Conservation (phyloP, 2,329 filamentous ascomycete species). For the Botrytis deweyae region DNA sequence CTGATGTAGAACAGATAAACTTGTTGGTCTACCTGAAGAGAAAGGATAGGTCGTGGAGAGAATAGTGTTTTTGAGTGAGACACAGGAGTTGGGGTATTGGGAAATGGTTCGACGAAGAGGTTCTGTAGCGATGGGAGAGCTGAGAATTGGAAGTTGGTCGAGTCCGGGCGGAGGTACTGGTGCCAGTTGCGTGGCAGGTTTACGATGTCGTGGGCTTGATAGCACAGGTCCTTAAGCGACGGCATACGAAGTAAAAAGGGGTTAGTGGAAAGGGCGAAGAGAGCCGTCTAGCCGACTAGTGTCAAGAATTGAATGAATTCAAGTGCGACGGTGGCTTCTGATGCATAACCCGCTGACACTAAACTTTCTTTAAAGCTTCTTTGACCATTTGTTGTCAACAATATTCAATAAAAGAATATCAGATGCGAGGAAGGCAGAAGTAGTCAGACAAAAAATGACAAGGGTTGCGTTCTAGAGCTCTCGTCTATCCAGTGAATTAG, state of each 20-base stretch:
- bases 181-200: not conserved
- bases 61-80: too few species aligned
- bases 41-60: not conserved
- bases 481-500: not conserved
- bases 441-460: slow-evolving; percentile 6
- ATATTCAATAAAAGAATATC: not conserved
- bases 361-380: not conserved
- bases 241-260: not conserved
- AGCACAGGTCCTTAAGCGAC: not conserved
- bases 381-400: not conserved
- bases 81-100: not conserved
- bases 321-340: not conserved
- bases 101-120: not conserved
- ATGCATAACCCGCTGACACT: not conserved
- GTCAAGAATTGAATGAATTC: not conserved
- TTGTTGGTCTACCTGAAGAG: not conserved
- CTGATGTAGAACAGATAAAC: not conserved
- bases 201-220: not conserved
- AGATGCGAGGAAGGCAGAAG: not conserved
- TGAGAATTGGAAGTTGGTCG: not conserved
- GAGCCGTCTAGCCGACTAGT: not conserved
- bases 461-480: not conserved
- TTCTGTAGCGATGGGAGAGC: not conserved
- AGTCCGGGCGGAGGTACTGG: not conserved
- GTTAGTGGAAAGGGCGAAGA: not conserved